Evolutionary conservation across 805 yeast genomes (phyloP).

Genomic region (Lachancea cidri): DNA sequence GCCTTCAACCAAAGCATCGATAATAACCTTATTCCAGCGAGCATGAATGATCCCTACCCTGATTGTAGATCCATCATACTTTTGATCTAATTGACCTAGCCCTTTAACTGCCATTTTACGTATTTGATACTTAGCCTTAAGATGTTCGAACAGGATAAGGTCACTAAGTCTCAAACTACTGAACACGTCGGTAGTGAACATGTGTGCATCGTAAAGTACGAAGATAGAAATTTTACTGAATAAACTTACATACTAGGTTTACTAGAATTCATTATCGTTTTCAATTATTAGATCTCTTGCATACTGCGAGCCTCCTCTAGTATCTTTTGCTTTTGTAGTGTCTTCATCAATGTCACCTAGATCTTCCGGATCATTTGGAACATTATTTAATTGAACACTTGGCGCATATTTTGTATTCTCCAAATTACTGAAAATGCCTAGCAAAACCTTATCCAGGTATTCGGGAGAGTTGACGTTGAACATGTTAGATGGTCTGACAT

Average conservation of each 20-base stretch:
- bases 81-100: constrained; percentile 65
- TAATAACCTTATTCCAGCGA: constrained; percentile 83
- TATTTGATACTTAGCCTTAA: background rate
- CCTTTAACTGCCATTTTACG: constrained; percentile 71
- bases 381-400: constrained; percentile 88
- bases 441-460: constrained; percentile 76
- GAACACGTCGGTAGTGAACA: too few relatives aligned
- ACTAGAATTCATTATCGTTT: constrained; percentile 70
- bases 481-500: constrained; percentile 94
- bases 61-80: constrained; percentile 62
- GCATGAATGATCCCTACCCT: constrained; percentile 89
- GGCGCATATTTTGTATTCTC: constrained; percentile 94
- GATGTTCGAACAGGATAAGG: too few relatives aligned
- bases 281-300: constrained; percentile 73
- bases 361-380: constrained; percentile 86
- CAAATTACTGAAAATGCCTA: constrained; percentile 70
- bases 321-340: constrained; percentile 69
- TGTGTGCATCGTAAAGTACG: too few relatives aligned
- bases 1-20: constrained; percentile 76
- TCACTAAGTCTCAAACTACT: too few relatives aligned
- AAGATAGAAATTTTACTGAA: too few relatives aligned
- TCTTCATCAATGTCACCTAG: constrained; percentile 86
- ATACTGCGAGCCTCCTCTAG: constrained; percentile 84
- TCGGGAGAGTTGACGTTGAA: constrained; percentile 93
- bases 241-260: background rate